phyloP scores from a whole-genome alignment of 176 grass and related monocot species.

The Rhynchospora tenuis region DNA sequence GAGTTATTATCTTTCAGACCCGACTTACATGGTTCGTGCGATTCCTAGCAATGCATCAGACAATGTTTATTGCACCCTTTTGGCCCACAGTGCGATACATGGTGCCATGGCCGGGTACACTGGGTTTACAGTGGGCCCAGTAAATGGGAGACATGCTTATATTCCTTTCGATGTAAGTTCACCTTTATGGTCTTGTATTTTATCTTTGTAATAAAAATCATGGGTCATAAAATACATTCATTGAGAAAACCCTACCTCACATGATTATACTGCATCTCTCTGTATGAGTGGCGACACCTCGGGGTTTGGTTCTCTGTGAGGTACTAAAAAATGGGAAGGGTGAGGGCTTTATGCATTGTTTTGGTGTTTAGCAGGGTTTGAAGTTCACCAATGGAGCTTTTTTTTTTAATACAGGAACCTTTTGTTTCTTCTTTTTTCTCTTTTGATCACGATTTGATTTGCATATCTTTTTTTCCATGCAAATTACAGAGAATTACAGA shows the following conservation, averaged over 20 bases:
- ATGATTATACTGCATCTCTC: background rate
- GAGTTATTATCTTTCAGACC: constrained; percentile 27
- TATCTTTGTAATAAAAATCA: too few species aligned
- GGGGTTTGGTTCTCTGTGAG: background rate
- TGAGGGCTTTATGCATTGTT: background rate
- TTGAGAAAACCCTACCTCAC: background rate
- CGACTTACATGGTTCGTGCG: constrained; percentile 85
- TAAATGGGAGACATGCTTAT: constrained; percentile 87
- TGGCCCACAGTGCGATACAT: constrained; percentile 81
- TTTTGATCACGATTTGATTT: background rate
- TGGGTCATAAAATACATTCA: too few species aligned
- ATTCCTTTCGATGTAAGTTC: constrained; percentile 86
- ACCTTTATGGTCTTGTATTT: background rate
- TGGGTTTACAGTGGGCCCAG: constrained; percentile 73
- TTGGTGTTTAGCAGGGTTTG: background rate
- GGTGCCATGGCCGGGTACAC: constrained; percentile 94
- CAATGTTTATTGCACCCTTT: constrained; percentile 84
- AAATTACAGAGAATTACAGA: constrained; percentile 68
- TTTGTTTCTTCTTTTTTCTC: background rate
- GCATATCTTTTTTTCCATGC: background rate
- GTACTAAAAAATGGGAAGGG: background rate
- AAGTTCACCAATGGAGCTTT: background rate
- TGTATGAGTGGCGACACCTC: background rate
- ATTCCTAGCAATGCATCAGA: constrained; percentile 83
- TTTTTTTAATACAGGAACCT: background rate